Evolutionary conservation across 306 rosid species (phyloP).

Genomic region (Pyrus bretschneideri): DNA sequence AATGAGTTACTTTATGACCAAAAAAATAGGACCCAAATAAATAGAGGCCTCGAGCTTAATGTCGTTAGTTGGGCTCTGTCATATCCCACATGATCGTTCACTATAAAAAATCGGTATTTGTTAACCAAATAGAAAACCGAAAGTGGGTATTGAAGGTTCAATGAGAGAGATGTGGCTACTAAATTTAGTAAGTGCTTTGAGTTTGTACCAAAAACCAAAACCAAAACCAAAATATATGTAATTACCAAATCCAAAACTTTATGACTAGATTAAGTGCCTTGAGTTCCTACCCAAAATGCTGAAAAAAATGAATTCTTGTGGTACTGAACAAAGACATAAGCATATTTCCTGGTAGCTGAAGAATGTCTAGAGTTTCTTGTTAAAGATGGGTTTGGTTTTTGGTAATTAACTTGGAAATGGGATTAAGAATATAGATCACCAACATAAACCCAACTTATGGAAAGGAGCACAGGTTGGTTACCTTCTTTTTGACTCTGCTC

Average conservation of each 20-base stretch:
- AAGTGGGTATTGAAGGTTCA: not conserved
- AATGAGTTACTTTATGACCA: no score
- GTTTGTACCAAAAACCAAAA: not conserved
- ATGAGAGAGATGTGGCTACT: not conserved
- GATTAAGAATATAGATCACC: not conserved
- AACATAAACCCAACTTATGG: not conserved
- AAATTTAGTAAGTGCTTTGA: not conserved
- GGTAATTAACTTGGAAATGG: not conserved
- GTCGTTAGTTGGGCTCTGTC: not conserved
- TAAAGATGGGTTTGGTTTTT: not conserved
- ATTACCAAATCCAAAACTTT: not conserved
- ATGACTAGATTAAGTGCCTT: not conserved
- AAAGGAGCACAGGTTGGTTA: not conserved
- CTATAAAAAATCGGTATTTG: not conserved
- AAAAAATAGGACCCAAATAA: no score
- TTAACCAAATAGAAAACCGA: no score
- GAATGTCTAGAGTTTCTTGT: not conserved
- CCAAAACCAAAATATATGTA: not conserved
- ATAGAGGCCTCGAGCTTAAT: not conserved
- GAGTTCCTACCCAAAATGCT: not conserved
- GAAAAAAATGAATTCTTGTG: not conserved
- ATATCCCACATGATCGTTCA: no score
- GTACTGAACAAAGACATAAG: not conserved
- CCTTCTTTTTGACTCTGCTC: not conserved
- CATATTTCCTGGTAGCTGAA: not conserved